phyloP scores from a whole-genome alignment of 805 yeast genomes.

The Lipomyces yamadae region DNA sequence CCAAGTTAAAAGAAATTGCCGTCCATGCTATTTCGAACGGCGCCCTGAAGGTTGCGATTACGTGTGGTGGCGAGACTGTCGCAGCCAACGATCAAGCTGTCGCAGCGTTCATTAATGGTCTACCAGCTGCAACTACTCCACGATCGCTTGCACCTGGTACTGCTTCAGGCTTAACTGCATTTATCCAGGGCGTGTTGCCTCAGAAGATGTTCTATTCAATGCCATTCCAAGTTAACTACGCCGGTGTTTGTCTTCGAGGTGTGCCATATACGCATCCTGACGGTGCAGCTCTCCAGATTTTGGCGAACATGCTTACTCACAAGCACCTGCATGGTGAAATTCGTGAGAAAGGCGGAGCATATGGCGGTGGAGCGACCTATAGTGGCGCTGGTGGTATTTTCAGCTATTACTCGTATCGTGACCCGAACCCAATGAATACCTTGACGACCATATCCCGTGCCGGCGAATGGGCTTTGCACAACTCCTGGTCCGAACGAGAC shows the following conservation, averaged over 20 bases:
- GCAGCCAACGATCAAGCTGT: conserved; percentile 23
- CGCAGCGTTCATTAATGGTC: conserved; percentile 14
- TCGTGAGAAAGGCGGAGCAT: conserved; percentile 96
- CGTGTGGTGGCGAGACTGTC: conserved; percentile 56
- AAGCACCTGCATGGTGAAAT: conserved; percentile 85
- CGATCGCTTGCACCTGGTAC: conserved; percentile 28
- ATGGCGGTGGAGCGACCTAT: conserved; percentile 92
- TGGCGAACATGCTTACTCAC: conserved; percentile 79
- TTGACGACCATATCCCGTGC: conserved; percentile 61
- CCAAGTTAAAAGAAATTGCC: conserved; percentile 54
- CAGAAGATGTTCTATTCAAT: conserved; percentile 61
- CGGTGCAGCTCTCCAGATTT: conserved; percentile 82
- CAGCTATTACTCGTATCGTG: conserved; percentile 88
- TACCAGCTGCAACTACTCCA: conserved; percentile 21
- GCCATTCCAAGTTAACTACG: conserved; percentile 88
- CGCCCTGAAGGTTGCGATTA: conserved; percentile 56
- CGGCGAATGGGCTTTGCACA: conserved; percentile 54
- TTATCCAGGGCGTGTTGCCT: conserved; percentile 13
- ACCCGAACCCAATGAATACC: conserved; percentile 82
- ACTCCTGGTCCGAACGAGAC: conserved; percentile 65
- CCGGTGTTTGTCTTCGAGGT: conserved; percentile 70
- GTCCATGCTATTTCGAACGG: conserved; percentile 31
- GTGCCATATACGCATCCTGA: conserved; percentile 70
- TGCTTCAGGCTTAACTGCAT: conserved; percentile 28
- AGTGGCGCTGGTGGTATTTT: conserved; percentile 81